A percentile compares a stretch with the other conserved stretches of the same genome.
These are phyloP conservation scores for Roridomyces roridus DNA, from an alignment of 768 basidiomycete genomes.

Conservation along the genomic window DNA sequence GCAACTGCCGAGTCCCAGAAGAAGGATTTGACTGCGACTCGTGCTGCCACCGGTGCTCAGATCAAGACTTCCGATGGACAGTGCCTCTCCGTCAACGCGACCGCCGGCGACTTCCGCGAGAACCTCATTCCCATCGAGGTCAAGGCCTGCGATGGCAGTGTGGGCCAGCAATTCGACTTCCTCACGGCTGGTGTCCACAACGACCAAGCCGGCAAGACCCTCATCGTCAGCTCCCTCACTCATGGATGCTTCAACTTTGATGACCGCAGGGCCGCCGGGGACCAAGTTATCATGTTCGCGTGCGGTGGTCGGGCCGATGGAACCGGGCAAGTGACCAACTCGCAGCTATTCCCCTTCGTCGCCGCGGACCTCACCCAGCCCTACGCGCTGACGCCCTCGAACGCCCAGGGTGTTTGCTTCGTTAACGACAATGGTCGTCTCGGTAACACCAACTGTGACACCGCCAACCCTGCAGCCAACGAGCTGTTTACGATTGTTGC, in stretches of 20 bases:
- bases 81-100: constrained; percentile 34
- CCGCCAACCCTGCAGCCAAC: constrained; percentile 8
- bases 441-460: constrained; percentile 11
- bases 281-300: constrained; percentile 32
- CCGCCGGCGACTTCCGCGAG: constrained; percentile 33
- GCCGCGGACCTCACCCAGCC: constrained; percentile 14
- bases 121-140: constrained; percentile 38
- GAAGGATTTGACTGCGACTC: constrained; percentile 34
- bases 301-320: constrained; percentile 32
- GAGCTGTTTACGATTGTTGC: constrained; percentile 25
- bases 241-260: constrained; percentile 33
- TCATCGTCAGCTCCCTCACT: constrained; percentile 28
- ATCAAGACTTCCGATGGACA: constrained; percentile 32
- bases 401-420: constrained; percentile 16
- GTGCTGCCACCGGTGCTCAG: constrained; percentile 32
- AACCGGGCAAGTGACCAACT: constrained; percentile 27
- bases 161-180: constrained; percentile 39
- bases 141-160: constrained; percentile 33
- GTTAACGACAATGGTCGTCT: constrained; percentile 20
- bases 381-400: constrained; percentile 15
- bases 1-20: constrained; percentile 26
- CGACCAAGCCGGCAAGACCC: constrained; percentile 24
- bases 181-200: constrained; percentile 30
- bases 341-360: constrained; percentile 28
- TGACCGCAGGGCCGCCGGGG: constrained; percentile 24